A percentile compares a stretch with the other conserved stretches of the same genome.
Conservation (phyloP, 2,329 filamentous ascomycete genomes). For the Ophiostoma novo-ulmi region DNA sequence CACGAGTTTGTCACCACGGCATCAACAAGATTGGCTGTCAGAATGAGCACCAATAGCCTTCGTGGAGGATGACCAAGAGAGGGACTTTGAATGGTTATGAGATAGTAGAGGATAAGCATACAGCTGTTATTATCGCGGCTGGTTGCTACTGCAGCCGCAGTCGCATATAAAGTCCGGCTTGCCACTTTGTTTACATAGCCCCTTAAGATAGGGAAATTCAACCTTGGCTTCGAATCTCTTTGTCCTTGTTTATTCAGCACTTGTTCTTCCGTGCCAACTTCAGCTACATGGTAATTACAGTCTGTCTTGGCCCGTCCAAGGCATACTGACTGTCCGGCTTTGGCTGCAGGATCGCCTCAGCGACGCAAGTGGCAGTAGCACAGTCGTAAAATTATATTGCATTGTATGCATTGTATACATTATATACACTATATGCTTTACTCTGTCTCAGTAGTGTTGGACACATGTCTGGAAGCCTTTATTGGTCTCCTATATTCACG, state of each 20-base stretch:
- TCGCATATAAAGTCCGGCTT: not conserved
- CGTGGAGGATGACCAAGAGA: not conserved
- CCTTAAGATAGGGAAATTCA: not conserved
- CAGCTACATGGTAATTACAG: not conserved
- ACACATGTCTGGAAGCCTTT: not conserved
- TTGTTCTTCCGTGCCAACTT: not conserved
- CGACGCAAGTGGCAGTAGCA: constrained; percentile 9
- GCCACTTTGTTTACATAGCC: constrained; percentile 3
- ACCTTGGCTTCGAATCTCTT: not conserved
- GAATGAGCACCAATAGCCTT: not conserved
- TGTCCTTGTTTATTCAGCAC: not conserved
- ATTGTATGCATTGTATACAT: not conserved
- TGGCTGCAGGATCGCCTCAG: constrained; percentile 17
- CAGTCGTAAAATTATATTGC: not conserved
- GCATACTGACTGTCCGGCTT: constrained; percentile 8
- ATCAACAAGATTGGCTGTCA: not conserved
- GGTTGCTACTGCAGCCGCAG: not conserved
- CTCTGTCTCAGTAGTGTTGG: not conserved
- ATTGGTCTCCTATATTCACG: not conserved
- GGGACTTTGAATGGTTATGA: not conserved
- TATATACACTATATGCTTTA: not conserved
- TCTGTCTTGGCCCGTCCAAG: constrained; percentile 6
- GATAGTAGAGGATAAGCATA: not conserved
- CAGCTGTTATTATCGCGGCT: not conserved
- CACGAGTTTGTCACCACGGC: not conserved